These are phyloP conservation scores for Eucalyptus polybractea DNA, from an alignment of 345 rosid genomes.

Conservation along the genomic window DNA sequence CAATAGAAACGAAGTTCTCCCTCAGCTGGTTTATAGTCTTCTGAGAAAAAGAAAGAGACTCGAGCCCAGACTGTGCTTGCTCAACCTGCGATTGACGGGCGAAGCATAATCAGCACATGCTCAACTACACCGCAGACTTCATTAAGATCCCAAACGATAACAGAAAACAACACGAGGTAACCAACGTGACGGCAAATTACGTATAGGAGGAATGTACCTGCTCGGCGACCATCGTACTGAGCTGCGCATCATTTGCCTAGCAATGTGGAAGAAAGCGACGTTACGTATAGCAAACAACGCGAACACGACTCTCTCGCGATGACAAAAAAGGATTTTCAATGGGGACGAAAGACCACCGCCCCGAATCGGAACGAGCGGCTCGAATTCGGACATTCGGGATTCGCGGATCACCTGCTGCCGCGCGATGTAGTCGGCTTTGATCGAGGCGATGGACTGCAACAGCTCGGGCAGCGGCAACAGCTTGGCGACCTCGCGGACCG, in stretches of 20 bases:
- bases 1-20: conserved; percentile 74
- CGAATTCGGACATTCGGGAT: not conserved
- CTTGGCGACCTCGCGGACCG: conserved; percentile 99
- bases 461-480: conserved; percentile 86
- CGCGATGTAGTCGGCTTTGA: conserved; percentile 88
- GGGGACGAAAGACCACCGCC: not conserved
- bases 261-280: not conserved
- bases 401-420: conserved; percentile 68
- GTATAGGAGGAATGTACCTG: conserved; percentile 28
- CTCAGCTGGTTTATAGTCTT: conserved; percentile 59
- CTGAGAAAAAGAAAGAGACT: conserved; percentile 65
- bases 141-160: not conserved
- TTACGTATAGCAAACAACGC: not conserved
- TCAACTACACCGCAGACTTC: not conserved
- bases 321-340: not conserved
- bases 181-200: not conserved
- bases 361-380: not conserved
- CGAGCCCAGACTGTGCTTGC: conserved; percentile 75
- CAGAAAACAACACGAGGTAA: not conserved
- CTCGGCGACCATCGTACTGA: conserved; percentile 99
- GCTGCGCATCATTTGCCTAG: conserved; percentile 97
- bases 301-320: not conserved
- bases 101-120: not conserved
- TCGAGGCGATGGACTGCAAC: conserved; percentile 64
- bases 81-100: conserved; percentile 43